These are phyloP conservation scores for Penicillium odoratum DNA, from an alignment of 495 filamentous ascomycete genomes.

Conservation along the genomic window DNA sequence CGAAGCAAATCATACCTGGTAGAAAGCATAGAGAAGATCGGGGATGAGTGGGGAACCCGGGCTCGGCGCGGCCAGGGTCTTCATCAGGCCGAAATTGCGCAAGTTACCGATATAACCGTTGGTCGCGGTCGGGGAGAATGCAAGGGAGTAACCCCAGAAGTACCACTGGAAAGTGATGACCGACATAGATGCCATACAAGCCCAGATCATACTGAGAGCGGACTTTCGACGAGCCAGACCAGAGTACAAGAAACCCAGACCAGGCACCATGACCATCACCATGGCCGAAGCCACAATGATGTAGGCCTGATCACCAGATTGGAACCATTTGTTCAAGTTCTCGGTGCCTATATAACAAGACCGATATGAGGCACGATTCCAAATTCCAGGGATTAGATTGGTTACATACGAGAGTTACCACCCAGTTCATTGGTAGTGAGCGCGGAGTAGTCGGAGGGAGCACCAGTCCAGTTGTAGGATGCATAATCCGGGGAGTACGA, in stretches of 20 bases:
- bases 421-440: conserved; percentile 68
- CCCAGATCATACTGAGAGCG: conserved; percentile 69
- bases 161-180: conserved; percentile 75
- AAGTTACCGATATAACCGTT: conserved; percentile 70
- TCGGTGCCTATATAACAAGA: conserved; percentile 47
- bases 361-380: not conserved
- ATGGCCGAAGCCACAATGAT: conserved; percentile 91
- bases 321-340: conserved; percentile 87
- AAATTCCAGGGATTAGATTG: not conserved
- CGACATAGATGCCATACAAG: conserved; percentile 63
- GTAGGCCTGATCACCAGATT: conserved; percentile 75
- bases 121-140: conserved; percentile 61
- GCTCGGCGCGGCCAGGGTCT: conserved; percentile 60
- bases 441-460: conserved; percentile 67
- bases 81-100: conserved; percentile 64
- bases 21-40: conserved; percentile 64
- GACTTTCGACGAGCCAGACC: conserved; percentile 66
- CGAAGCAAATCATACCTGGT: conserved; percentile 53
- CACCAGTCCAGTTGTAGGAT: conserved; percentile 81
- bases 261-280: conserved; percentile 89
- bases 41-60: conserved; percentile 65
- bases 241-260: conserved; percentile 69
- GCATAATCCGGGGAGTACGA: conserved; percentile 46
- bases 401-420: conserved; percentile 76
- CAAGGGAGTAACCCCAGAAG: conserved; percentile 74